Evolutionary conservation across 208 protist species (phyloP).

Genomic region (Crithidia acanthocephali): DNA sequence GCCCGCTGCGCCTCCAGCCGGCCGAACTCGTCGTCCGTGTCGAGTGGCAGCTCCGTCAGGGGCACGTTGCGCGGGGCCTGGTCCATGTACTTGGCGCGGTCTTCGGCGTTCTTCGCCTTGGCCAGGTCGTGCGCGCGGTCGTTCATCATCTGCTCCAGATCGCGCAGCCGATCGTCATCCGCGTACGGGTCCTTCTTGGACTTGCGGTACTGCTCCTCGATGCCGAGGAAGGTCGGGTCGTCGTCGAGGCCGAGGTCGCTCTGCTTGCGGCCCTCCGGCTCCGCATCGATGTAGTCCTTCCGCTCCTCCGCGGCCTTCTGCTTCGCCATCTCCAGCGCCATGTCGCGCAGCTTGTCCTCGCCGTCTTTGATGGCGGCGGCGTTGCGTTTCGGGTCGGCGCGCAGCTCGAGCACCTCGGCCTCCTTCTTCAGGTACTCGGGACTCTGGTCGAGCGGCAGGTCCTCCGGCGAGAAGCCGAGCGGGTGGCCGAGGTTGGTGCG

Average conservation of each 20-base stretch:
- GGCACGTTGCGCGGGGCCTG: constrained; percentile 52
- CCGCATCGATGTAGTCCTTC: constrained; percentile 63
- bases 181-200: constrained; percentile 61
- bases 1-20: constrained; percentile 68
- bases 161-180: constrained; percentile 53
- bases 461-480: constrained; percentile 63
- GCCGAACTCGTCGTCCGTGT: constrained; percentile 69
- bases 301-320: constrained; percentile 58
- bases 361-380: constrained; percentile 36
- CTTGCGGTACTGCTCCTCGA: constrained; percentile 74
- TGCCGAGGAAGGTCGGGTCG: constrained; percentile 63
- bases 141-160: constrained; percentile 78
- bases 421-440: constrained; percentile 58
- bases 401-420: constrained; percentile 49
- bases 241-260: constrained; percentile 56
- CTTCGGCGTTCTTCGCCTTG: constrained; percentile 57
- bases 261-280: constrained; percentile 65
- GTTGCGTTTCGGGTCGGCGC: constrained; percentile 53
- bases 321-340: constrained; percentile 64
- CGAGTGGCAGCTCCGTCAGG: constrained; percentile 69
- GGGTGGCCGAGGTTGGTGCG: constrained; percentile 54
- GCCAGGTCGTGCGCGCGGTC: constrained; percentile 70
- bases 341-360: constrained; percentile 51
- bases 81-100: constrained; percentile 60
- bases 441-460: constrained; percentile 68